phyloP scores from a whole-genome alignment of 1,284 basidiomycete species.

The Apiotrichum akiyoshidainum region DNA sequence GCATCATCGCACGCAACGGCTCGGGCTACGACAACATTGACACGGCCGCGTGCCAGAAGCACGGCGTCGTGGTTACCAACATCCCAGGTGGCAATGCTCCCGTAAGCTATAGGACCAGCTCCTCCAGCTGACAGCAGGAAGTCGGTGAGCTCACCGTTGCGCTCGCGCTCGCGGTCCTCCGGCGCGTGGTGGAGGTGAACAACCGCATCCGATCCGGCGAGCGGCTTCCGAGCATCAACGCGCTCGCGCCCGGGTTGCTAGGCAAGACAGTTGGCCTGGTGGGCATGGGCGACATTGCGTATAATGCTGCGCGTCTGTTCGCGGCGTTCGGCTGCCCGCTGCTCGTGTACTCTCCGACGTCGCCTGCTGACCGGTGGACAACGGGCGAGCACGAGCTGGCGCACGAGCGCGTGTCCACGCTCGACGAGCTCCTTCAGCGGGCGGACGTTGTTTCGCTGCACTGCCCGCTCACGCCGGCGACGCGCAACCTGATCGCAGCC shows the following conservation, averaged over 20 bases:
- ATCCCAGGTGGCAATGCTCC: constrained; percentile 52
- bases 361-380: constrained; percentile 38
- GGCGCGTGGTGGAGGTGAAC: constrained; percentile 58
- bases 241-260: constrained; percentile 48
- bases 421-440: constrained; percentile 48
- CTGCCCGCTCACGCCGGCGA: constrained; percentile 52
- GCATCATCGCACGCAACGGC: constrained; percentile 38
- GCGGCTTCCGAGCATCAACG: constrained; percentile 56
- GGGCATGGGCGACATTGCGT: constrained; percentile 52
- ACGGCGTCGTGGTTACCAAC: constrained; percentile 60
- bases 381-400: constrained; percentile 44
- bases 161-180: constrained; percentile 56
- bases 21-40: constrained; percentile 43
- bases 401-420: constrained; percentile 49
- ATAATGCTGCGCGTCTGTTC: constrained; percentile 44
- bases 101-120: constrained; percentile 9
- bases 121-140: constrained; percentile 51
- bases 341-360: constrained; percentile 51
- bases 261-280: constrained; percentile 49
- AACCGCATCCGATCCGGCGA: constrained; percentile 59
- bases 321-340: constrained; percentile 43
- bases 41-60: constrained; percentile 51
- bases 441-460: constrained; percentile 55
- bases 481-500: constrained; percentile 48
- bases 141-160: constrained; percentile 57